phyloP scores from a whole-genome alignment of 257 asterid genomes.

The Nicotiana undulata region DNA sequence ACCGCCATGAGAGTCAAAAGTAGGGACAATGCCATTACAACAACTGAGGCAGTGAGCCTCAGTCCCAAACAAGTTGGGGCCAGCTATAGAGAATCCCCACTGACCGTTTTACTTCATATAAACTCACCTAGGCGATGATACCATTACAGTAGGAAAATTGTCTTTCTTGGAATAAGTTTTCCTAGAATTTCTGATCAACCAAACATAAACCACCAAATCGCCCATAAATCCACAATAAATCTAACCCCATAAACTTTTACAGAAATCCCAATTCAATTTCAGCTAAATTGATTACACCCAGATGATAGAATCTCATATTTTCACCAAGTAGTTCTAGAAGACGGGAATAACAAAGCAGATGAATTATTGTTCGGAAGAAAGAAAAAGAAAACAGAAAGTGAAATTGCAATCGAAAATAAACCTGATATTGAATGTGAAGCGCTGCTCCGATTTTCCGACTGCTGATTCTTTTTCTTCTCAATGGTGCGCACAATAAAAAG shows the following conservation, averaged over 20 bases:
- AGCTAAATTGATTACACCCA: not conserved
- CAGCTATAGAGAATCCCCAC: too few relatives aligned
- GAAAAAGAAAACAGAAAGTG: not conserved
- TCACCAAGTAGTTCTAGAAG: not conserved
- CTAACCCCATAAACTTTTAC: not conserved
- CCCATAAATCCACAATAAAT: not conserved
- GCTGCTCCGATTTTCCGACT: not conserved
- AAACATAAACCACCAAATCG: not conserved
- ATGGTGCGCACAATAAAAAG: not conserved
- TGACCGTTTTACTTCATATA: too few relatives aligned
- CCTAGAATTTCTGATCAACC: not conserved
- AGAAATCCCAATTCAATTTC: not conserved
- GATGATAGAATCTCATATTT: not conserved
- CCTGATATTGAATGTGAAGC: not conserved
- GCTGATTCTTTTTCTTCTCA: not conserved
- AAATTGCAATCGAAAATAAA: not conserved
- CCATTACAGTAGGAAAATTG: too few relatives aligned
- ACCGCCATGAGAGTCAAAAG: too few relatives aligned
- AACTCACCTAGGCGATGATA: too few relatives aligned
- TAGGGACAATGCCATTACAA: too few relatives aligned
- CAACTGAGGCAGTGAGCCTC: too few relatives aligned
- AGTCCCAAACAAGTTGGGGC: too few relatives aligned
- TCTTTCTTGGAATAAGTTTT: too few relatives aligned
- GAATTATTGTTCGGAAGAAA: not conserved
- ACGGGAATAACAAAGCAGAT: not conserved